Evolutionary conservation across 2,329 filamentous ascomycete species (phyloP), one percentile per base, ranked within the genome.

Genomic region (Aspergillus fumigatiaffinis): DNA sequence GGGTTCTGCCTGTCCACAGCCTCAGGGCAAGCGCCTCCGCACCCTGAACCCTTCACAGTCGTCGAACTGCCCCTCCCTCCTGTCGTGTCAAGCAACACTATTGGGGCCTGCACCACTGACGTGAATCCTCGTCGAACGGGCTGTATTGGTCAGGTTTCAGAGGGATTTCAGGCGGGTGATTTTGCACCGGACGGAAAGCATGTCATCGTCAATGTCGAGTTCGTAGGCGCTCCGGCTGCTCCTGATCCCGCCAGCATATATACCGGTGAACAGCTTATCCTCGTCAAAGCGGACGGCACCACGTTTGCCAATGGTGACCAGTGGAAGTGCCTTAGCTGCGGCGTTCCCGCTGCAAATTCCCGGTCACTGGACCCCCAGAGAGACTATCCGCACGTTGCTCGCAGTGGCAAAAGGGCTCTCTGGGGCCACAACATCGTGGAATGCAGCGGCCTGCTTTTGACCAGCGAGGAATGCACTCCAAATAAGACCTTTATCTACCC

Each of bases 301-400:
- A 69, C 56, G 0, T 81, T 81, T 47, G 50, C 68, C 1, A 79
- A 77, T 52, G 79, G 79, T 0, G 77, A 80, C 57, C 51, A 73
- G 0, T 82, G 78, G 77, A 81, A 79, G 59, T 81, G 79, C 53
- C 53, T 81, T 4, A 81, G 71, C 29, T 81, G 79, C 54, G 78
- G 73, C 1, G 69, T 80, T 0, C 70, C 75, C 0, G 60, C 51
- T 2, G 61, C 65, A 29, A 76, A 78, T 35, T 12, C 49, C 61
- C 67, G 1, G 47, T 63, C 3, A 66, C 6, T 52, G 64, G 2
- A 54, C 58, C 20, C 60, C 1, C 21, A 54, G 32, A 53, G 61
- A 1, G 76, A 76, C 50, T 82, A 81, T 57, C 77, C 79, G 0
- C 77, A 81, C 48, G 66, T 71, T 0, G 80, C 79, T 52, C 62